Conservation (phyloP, 208 protist species). For the Zelonia costaricensis region DNA sequence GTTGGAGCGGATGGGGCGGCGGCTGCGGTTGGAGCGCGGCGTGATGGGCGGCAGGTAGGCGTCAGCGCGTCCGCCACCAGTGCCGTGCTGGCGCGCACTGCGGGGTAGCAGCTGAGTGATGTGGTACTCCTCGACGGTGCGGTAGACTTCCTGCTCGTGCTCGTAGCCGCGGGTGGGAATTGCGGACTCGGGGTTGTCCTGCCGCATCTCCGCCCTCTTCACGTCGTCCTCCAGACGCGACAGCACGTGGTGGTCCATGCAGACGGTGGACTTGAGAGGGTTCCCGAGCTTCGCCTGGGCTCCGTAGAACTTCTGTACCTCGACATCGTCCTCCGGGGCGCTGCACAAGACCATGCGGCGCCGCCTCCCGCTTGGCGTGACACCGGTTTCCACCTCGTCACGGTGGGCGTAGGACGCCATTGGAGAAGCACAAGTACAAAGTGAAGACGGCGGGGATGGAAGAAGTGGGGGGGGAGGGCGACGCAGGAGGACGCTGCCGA, state of each 20-base stretch:
- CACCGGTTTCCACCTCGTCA: neutral
- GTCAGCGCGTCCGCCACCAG: neutral
- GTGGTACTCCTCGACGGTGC: constrained; percentile 22
- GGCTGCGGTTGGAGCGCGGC: neutral
- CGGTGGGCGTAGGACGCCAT: neutral
- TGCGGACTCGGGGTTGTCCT: constrained; percentile 36
- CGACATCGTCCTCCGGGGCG: constrained; percentile 1
- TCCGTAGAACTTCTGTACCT: constrained; percentile 8
- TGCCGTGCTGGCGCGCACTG: neutral
- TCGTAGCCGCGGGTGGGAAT: constrained; percentile 28
- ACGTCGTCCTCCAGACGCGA: constrained; percentile 47
- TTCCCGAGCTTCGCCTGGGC: neutral
- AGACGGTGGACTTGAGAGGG: constrained; percentile 32
- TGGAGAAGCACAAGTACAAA: no score
- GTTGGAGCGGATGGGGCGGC: neutral
- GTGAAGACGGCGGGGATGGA: no score
- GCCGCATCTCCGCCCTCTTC: constrained; percentile 28
- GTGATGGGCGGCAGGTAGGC: constrained; percentile 10
- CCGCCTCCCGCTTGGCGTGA: neutral
- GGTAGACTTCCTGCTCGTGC: constrained; percentile 14
- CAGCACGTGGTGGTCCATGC: constrained; percentile 59
- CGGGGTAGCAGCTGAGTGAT: constrained; percentile 1
- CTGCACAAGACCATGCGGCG: constrained; percentile 19
- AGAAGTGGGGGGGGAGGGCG: no score
- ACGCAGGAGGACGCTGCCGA: no score